Evolutionary conservation across 2,329 filamentous ascomycete genomes (phyloP).

Genomic region (Penicillium sp.): DNA sequence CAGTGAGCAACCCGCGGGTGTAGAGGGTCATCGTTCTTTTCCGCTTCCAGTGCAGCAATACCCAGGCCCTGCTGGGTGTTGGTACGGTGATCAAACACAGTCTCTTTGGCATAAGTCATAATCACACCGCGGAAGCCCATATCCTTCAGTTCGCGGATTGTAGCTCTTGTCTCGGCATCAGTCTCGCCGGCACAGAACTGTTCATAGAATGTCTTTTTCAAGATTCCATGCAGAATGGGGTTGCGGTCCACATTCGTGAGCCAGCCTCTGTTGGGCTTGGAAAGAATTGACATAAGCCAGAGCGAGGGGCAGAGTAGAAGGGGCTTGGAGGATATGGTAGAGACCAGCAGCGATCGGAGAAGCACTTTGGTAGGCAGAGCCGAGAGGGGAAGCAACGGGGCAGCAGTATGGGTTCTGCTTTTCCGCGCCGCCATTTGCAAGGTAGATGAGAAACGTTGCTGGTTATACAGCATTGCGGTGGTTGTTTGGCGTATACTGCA

Average conservation of each 20-base stretch:
- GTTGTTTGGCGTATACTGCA: slow-evolving; percentile 1
- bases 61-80: slow-evolving; percentile 23
- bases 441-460: slow-evolving; percentile 14
- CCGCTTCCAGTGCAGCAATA: slow-evolving; percentile 13
- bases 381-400: slow-evolving; percentile 22
- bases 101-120: slow-evolving; percentile 79
- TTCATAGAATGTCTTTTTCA: slow-evolving; percentile 70
- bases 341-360: slow-evolving; percentile 46
- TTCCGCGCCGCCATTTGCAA: slow-evolving; percentile 14
- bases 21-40: slow-evolving; percentile 6
- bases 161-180: slow-evolving; percentile 64
- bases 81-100: slow-evolving; percentile 58
- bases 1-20: slow-evolving; percentile 15
- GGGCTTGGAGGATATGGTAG: slow-evolving; percentile 50
- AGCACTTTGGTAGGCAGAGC: slow-evolving; percentile 37
- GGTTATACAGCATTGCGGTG: background rate
- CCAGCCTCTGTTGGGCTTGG: slow-evolving; percentile 51
- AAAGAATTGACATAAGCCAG: slow-evolving; percentile 65
- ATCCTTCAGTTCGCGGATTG: slow-evolving; percentile 64
- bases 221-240: slow-evolving; percentile 65
- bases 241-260: slow-evolving; percentile 75
- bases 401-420: slow-evolving; percentile 1
- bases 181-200: slow-evolving; percentile 89
- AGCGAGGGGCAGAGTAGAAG: slow-evolving; percentile 70
- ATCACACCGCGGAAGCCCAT: slow-evolving; percentile 84